Percentiles rank a stretch among this genome's conserved stretches.
These are phyloP conservation scores for Panicum miliaceum DNA, from an alignment of 176 grass and related monocot genomes.

Conservation along the genomic window DNA sequence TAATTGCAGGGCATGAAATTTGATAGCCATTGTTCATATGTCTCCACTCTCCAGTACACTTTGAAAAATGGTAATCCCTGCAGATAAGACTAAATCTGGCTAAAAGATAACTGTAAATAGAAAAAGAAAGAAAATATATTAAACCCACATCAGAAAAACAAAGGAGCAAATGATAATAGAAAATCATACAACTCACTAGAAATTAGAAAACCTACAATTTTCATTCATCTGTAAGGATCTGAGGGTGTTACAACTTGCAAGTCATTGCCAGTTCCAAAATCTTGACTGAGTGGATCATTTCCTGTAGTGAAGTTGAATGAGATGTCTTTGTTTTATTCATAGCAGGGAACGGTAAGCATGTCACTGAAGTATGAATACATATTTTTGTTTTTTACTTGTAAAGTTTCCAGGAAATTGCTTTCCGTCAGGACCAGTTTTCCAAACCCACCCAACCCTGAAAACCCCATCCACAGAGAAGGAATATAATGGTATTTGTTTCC, in stretches of 20 bases:
- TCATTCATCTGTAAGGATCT: not conserved
- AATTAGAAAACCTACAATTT: not conserved
- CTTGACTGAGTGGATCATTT: not conserved
- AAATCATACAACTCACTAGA: not conserved
- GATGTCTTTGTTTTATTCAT: conserved; percentile 29
- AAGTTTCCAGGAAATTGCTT: conserved; percentile 6
- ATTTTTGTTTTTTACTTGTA: not conserved
- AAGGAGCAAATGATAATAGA: not conserved
- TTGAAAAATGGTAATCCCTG: conserved; percentile 7
- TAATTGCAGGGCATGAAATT: conserved; percentile 11
- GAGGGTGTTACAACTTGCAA: not conserved
- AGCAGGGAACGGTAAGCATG: not conserved
- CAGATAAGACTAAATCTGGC: not conserved
- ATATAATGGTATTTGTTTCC: conserved; percentile 30
- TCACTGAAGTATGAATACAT: not conserved
- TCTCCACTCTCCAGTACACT: not conserved
- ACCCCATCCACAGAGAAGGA: not conserved
- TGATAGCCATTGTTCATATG: conserved; percentile 14
- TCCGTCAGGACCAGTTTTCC: conserved; percentile 16
- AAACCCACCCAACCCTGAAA: not conserved
- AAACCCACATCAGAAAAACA: not conserved
- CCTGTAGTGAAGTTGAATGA: conserved; percentile 1
- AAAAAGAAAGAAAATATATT: not conserved
- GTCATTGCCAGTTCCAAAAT: too few relatives aligned
- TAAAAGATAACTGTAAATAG: conserved; percentile 1